Conservation (phyloP, 2,329 filamentous ascomycete genomes). For the Cercospora berteroae region DNA sequence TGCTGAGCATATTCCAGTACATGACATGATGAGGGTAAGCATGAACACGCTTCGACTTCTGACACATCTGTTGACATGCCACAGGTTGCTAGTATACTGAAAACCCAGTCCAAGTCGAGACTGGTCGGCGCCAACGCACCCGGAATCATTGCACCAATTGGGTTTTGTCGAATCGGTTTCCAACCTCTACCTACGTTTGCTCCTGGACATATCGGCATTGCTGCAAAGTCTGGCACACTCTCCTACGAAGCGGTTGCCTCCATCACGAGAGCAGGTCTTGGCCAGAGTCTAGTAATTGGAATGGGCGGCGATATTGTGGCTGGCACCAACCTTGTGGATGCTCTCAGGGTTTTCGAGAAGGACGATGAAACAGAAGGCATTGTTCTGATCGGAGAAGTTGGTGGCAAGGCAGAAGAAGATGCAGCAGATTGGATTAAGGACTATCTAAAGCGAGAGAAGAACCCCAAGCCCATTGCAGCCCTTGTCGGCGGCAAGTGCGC, state of each 20-base stretch:
- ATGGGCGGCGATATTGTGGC: slow-evolving; percentile 74
- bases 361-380: slow-evolving; percentile 70
- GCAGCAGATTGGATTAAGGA: slow-evolving; percentile 71
- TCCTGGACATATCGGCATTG: slow-evolving; percentile 68
- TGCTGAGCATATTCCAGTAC: slow-evolving; percentile 74
- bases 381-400: slow-evolving; percentile 70
- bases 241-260: slow-evolving; percentile 78
- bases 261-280: slow-evolving; percentile 69
- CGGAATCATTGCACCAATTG: slow-evolving; percentile 72
- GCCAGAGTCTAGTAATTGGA: slow-evolving; percentile 73
- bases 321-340: slow-evolving; percentile 72
- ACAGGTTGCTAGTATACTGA: slow-evolving; percentile 66
- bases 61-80: slow-evolving; percentile 8
- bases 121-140: slow-evolving; percentile 79
- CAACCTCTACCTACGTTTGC: slow-evolving; percentile 72
- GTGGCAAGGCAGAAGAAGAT: slow-evolving; percentile 66
- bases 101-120: slow-evolving; percentile 68
- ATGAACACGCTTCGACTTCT: not conserved
- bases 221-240: slow-evolving; percentile 77
- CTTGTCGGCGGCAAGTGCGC: slow-evolving; percentile 66
- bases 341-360: slow-evolving; percentile 62
- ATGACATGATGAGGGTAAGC: slow-evolving; percentile 69
- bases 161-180: slow-evolving; percentile 70
- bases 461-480: slow-evolving; percentile 73
- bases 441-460: slow-evolving; percentile 56